phyloP scores from a whole-genome alignment of 371 early-diverging fungal species.

The Mucor piriformis region DNA sequence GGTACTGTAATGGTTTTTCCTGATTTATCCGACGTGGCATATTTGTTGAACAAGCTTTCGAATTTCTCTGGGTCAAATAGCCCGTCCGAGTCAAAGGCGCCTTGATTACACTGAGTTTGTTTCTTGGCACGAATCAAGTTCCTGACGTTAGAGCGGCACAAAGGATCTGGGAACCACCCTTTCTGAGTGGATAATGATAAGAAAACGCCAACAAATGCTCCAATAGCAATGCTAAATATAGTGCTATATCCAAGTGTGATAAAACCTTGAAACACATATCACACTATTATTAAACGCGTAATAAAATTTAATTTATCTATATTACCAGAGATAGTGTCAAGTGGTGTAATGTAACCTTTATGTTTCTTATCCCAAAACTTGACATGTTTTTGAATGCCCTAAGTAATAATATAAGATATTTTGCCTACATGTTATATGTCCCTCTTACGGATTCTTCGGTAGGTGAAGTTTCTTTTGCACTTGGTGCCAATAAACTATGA shows the following conservation, averaged over 20 bases:
- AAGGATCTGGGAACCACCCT: constrained; percentile 27
- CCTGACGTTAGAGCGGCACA: constrained; percentile 20
- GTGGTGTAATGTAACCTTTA: constrained; percentile 33
- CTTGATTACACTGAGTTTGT: constrained; percentile 15
- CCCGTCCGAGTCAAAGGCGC: constrained; percentile 34
- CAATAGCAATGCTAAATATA: constrained; percentile 22
- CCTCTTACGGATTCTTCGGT: neutral
- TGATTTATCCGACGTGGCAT: constrained; percentile 34
- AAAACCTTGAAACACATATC: constrained; percentile 19
- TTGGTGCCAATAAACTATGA: no score
- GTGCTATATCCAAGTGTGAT: constrained; percentile 27
- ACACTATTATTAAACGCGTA: constrained; percentile 4
- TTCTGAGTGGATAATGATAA: constrained; percentile 26
- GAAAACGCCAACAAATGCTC: constrained; percentile 20
- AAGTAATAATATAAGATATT: neutral
- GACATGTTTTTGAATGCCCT: constrained; percentile 31
- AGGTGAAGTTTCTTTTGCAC: neutral
- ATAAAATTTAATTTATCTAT: neutral
- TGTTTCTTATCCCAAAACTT: constrained; percentile 29
- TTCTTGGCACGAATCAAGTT: constrained; percentile 13
- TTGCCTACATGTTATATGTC: neutral
- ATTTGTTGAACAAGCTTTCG: constrained; percentile 32
- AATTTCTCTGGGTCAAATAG: constrained; percentile 35
- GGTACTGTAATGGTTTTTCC: constrained; percentile 35
- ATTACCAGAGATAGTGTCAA: constrained; percentile 30